A percentile compares a stretch with the other conserved stretches of the same genome.
Evolutionary conservation across 306 rosid species (phyloP).

Genomic region (Glycyrrhiza uralensis): DNA sequence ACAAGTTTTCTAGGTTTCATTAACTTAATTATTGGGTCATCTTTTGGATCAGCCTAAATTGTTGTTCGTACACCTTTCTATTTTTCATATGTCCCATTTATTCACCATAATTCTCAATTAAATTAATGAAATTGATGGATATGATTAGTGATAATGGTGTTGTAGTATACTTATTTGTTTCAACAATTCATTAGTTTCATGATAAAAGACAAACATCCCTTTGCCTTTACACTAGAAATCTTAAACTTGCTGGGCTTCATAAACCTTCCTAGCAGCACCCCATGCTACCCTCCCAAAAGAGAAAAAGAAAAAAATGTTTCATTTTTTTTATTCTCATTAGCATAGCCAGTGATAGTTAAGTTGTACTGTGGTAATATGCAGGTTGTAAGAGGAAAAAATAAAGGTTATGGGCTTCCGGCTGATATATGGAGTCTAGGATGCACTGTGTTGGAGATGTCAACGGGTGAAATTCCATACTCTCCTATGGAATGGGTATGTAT

Average conservation of each 20-base stretch:
- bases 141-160: neutral
- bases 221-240: neutral
- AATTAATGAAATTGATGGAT: neutral
- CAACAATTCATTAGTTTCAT: neutral
- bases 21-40: neutral
- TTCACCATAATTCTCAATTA: slow-evolving; percentile 8
- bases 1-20: neutral
- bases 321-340: neutral
- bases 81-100: neutral
- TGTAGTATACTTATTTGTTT: neutral
- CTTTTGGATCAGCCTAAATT: neutral
- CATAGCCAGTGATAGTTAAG: neutral
- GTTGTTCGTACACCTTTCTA: neutral
- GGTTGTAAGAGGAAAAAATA: slow-evolving; percentile 74
- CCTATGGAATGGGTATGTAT: slow-evolving; percentile 64
- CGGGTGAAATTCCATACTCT: slow-evolving; percentile 63
- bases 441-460: slow-evolving; percentile 93
- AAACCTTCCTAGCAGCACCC: neutral
- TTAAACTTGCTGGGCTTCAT: slow-evolving; percentile 2
- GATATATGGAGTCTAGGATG: slow-evolving; percentile 99
- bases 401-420: slow-evolving; percentile 89
- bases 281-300: neutral
- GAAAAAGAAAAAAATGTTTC: neutral
- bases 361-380: slow-evolving; percentile 41
- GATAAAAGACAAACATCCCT: neutral